A percentile compares a stretch with the other conserved stretches of the same genome.
Conservation (phyloP, 805 yeast species). For the Zygosaccharomyces pseudorouxii region DNA sequence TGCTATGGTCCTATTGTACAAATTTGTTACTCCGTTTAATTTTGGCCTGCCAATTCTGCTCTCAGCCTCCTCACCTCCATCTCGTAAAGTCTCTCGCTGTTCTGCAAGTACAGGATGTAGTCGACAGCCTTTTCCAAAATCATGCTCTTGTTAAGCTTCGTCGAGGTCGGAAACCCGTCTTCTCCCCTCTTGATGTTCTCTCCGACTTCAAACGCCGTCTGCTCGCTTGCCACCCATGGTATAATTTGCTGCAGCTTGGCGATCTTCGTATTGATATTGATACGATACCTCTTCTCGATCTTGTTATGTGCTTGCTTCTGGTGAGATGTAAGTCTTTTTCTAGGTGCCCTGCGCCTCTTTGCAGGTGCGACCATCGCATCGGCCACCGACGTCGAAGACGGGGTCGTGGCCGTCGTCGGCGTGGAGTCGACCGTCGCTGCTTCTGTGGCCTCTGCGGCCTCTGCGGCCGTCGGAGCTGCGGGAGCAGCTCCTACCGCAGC, state of each 20-base stretch:
- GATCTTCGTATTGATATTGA: conserved; percentile 66
- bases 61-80: conserved; percentile 33
- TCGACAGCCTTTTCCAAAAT: conserved; percentile 65
- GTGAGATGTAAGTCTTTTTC: conserved; percentile 51
- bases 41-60: conserved; percentile 27
- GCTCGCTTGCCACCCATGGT: conserved; percentile 61
- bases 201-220: conserved; percentile 52
- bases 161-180: conserved; percentile 16
- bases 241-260: conserved; percentile 62
- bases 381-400: too few relatives aligned
- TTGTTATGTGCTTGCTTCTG: conserved; percentile 71
- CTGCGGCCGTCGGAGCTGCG: background rate
- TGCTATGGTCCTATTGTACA: background rate
- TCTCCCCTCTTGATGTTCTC: conserved; percentile 14
- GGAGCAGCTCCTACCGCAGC: background rate
- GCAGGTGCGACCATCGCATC: conserved; percentile 4
- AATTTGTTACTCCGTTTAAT: background rate
- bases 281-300: conserved; percentile 66
- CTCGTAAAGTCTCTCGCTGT: conserved; percentile 39
- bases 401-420: too few relatives aligned
- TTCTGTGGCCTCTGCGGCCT: background rate
- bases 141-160: conserved; percentile 58
- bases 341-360: conserved; percentile 45
- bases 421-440: background rate
- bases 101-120: conserved; percentile 51